Percentiles rank a stretch among this genome's conserved stretches.
Evolutionary conservation across 2,329 filamentous ascomycete species (phyloP).

Genomic region (Ascochyta fabae): DNA sequence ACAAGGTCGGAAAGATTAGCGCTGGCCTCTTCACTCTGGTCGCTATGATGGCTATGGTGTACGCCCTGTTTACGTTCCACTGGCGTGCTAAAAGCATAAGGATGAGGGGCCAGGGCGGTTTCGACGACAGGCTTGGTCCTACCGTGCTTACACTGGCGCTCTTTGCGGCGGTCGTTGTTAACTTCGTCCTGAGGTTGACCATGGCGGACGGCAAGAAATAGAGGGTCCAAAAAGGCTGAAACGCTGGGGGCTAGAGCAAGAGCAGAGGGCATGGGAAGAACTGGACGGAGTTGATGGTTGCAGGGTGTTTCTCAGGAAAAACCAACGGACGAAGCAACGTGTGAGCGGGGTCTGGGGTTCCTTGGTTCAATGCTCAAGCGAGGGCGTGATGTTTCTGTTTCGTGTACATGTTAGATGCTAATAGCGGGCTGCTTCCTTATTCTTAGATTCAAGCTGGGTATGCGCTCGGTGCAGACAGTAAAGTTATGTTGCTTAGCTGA

Average conservation of each 20-base stretch:
- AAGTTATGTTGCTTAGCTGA: neutral
- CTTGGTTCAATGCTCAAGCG: no score
- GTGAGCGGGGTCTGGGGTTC: neutral
- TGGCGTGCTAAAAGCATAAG: constrained; percentile 95
- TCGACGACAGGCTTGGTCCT: constrained; percentile 94
- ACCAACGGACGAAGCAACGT: neutral
- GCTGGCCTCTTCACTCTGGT: constrained; percentile 93
- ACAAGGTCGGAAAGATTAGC: constrained; percentile 90
- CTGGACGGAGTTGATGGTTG: neutral
- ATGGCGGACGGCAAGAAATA: constrained; percentile 27
- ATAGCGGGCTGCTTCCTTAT: neutral
- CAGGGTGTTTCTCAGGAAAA: neutral
- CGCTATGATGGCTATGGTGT: constrained; percentile 93
- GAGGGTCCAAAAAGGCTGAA: neutral
- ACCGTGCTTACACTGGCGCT: constrained; percentile 88
- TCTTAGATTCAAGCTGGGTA: neutral
- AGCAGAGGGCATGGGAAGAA: neutral
- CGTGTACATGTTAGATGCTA: neutral
- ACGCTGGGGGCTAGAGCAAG: neutral
- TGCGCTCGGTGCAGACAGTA: neutral
- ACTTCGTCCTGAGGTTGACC: constrained; percentile 74
- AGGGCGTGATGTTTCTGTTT: neutral
- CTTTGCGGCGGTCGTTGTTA: constrained; percentile 88
- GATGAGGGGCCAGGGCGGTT: constrained; percentile 88
- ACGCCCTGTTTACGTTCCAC: constrained; percentile 93